Base-by-base conservation (phyloP, 176 grass and related monocot species). In the Ensete ventricosum region DNA sequence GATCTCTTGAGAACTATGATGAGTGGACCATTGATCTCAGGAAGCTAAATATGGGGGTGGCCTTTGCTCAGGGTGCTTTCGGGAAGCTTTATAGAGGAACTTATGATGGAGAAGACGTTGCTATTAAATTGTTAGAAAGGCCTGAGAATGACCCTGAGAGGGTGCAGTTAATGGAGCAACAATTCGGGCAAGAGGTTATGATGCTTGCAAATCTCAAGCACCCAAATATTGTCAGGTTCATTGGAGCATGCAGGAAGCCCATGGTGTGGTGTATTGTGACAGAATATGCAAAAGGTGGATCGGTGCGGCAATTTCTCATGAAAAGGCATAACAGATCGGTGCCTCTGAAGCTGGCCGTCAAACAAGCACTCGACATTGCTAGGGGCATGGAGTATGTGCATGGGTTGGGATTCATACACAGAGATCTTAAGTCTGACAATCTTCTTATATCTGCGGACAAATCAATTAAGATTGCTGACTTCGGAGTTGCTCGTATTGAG, bases 401-500 rank as follows among this genome's bases (percentile, higher is more conserved):
- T 77, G 91, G 21, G 51, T 75, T 94, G 78, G 83, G 87, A 2
- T 90, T 88, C 67, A 90, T 93, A 62, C 89, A 92, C 58, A 89
- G 89, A 75, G 89, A 92, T 55, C 81, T 89, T 1, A 92, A 92
- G 79, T 92, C 87, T 34, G 90, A 92, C 43, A 92, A 92, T 71
- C 84, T 92, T 53, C 75, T 92, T 58, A 92, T 92, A 75, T 76
- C 75, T 78, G 84, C 84, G 54, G 90, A 92, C 69, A 92, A 87
- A 63, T 89, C 86, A 6, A 89, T 92, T 71, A 89, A 92, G 77
- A 89, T 92, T 83, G 87, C 90, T 55, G 90, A 87, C 64, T 93
- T 93, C 62, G 87, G 87, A 70, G 90, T 94, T 66, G 87, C 91
- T 25, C 82, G 91, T 72, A 94, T 94, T 87, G 87, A 94, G 86